Evolutionary conservation across 805 yeast species (phyloP).

Genomic region (Saccharomycopsis fibuligera): DNA sequence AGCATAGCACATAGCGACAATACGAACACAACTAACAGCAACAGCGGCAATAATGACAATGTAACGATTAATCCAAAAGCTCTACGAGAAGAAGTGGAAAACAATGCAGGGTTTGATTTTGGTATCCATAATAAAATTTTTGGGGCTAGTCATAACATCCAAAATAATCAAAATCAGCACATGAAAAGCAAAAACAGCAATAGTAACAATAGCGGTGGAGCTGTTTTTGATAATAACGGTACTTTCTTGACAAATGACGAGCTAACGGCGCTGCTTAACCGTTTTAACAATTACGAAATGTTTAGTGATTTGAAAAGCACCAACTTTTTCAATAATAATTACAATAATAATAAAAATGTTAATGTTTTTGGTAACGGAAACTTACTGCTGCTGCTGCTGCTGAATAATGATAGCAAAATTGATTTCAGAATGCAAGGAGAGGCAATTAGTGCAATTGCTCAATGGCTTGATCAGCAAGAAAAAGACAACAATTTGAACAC

Average conservation of each 20-base stretch:
- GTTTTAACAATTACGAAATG: neutral
- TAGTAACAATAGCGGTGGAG: neutral
- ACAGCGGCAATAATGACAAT: neutral
- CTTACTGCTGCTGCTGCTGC: neutral
- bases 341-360: neutral
- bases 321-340: neutral
- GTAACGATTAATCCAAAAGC: no score
- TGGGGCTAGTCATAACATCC: no score
- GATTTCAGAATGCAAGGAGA: constrained; percentile 20
- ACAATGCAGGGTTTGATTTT: constrained; percentile 1
- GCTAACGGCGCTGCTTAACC: no score
- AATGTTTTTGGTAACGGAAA: neutral
- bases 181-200: neutral
- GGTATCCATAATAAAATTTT: no score
- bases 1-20: neutral
- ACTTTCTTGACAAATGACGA: no score
- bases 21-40: neutral
- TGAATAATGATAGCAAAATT: constrained; percentile 6
- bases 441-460: constrained; percentile 15
- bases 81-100: neutral
- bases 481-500: no score
- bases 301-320: neutral
- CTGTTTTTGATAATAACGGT: no score
- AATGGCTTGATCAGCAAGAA: constrained; percentile 15
- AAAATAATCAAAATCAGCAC: neutral